These are phyloP conservation scores for Rhizopogon vinicolor DNA, from an alignment of 768 basidiomycete genomes.

Conservation along the genomic window DNA sequence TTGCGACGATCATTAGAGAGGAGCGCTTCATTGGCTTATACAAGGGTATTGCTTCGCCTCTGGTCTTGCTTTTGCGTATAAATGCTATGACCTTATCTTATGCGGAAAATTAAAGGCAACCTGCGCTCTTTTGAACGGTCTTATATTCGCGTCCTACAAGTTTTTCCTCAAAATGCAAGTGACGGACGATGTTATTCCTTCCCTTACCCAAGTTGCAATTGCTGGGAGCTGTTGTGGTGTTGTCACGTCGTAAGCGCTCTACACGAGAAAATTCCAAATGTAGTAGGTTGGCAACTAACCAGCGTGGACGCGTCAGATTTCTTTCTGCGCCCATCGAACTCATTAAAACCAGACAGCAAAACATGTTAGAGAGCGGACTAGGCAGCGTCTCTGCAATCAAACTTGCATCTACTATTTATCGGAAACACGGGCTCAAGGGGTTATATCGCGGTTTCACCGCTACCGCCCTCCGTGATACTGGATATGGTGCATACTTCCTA, in stretches of 20 bases:
- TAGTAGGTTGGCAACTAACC: not conserved
- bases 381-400: slow-evolving; percentile 41
- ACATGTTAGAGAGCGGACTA: slow-evolving; percentile 30
- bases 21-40: slow-evolving; percentile 66
- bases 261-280: not conserved
- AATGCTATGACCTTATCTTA: not conserved
- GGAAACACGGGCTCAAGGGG: slow-evolving; percentile 52
- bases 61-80: slow-evolving; percentile 44
- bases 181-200: slow-evolving; percentile 45
- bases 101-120: slow-evolving; percentile 41
- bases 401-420: slow-evolving; percentile 54
- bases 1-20: slow-evolving; percentile 63
- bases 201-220: slow-evolving; percentile 65
- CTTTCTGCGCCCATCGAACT: slow-evolving; percentile 83
- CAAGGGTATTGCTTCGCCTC: slow-evolving; percentile 75
- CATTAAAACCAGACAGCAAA: slow-evolving; percentile 83
- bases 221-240: slow-evolving; percentile 82
- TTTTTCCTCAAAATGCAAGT: slow-evolving; percentile 71
- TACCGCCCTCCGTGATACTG: slow-evolving; percentile 73
- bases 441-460: slow-evolving; percentile 74
- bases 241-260: slow-evolving; percentile 61
- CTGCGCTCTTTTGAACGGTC: slow-evolving; percentile 75
- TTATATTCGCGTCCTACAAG: slow-evolving; percentile 83
- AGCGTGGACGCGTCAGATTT: slow-evolving; percentile 36
- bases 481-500: slow-evolving; percentile 84